These are phyloP conservation scores for Grigorovia jiainica DNA, from an alignment of 805 yeast genomes.

Conservation along the genomic window DNA sequence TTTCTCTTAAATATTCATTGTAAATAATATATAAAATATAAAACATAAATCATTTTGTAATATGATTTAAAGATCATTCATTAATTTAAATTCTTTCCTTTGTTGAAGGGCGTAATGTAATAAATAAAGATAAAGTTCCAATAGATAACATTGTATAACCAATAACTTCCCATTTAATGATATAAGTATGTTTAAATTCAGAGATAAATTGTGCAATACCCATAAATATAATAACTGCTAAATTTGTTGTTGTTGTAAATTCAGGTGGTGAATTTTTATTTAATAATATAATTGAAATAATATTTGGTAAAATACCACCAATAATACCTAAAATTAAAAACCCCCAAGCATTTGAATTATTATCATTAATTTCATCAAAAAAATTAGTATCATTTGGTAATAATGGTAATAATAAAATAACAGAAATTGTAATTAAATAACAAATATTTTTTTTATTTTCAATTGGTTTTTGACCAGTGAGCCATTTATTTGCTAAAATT, in stretches of 20 bases:
- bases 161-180: constrained; percentile 27
- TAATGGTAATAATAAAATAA: constrained; percentile 16
- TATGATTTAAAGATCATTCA: no score
- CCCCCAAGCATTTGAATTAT: constrained; percentile 13
- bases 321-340: constrained; percentile 10
- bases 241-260: constrained; percentile 20
- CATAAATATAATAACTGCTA: constrained; percentile 21
- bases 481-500: constrained; percentile 25
- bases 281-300: constrained; percentile 17
- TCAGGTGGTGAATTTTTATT: constrained; percentile 20
- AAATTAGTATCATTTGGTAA: constrained; percentile 8
- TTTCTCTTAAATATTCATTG: neutral
- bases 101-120: constrained; percentile 4
- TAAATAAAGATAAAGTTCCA: constrained; percentile 16
- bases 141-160: constrained; percentile 21
- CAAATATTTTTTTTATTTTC: constrained; percentile 8
- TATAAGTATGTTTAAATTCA: constrained; percentile 21
- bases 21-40: no score
- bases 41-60: no score
- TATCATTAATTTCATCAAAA: neutral
- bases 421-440: constrained; percentile 15
- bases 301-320: constrained; percentile 21
- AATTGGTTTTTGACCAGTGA: constrained; percentile 5
- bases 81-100: neutral
- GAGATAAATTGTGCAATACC: constrained; percentile 25